phyloP scores from a whole-genome alignment of 495 filamentous ascomycete genomes.

The Penicillium paxilli region DNA sequence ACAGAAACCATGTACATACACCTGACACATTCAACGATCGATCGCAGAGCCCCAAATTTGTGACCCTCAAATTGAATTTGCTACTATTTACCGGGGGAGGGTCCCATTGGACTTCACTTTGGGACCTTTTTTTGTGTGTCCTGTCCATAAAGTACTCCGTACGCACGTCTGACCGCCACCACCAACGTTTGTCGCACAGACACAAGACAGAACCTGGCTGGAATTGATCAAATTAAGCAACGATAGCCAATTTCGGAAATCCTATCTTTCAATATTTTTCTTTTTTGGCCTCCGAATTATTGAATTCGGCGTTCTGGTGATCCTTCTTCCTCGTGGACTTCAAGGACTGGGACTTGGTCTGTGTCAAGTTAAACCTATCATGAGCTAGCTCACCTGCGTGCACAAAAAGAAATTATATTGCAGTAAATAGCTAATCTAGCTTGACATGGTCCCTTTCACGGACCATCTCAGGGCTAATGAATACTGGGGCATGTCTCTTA shows the following conservation, averaged over 20 bases:
- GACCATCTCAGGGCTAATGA: neutral
- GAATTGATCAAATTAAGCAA: neutral
- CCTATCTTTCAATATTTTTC: neutral
- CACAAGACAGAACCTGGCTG: too few species aligned
- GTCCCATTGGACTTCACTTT: neutral
- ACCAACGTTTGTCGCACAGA: conserved; percentile 21
- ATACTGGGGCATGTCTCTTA: neutral
- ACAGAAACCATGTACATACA: neutral
- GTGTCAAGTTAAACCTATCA: too few species aligned
- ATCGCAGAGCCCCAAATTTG: neutral
- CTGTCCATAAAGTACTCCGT: too few species aligned
- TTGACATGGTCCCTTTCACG: neutral
- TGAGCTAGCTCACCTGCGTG: too few species aligned
- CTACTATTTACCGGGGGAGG: neutral
- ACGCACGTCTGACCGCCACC: neutral
- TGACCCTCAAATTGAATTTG: neutral
- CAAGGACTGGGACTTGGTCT: too few species aligned
- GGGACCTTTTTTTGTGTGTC: conserved; percentile 3
- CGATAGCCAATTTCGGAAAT: neutral
- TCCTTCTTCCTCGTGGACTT: neutral
- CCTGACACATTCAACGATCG: conserved; percentile 1
- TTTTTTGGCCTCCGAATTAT: neutral
- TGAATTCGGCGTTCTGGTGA: neutral
- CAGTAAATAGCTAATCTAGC: neutral
- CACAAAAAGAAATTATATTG: neutral